phyloP scores from a whole-genome alignment of 805 yeast species.

The Phaffomyces antillensis region DNA sequence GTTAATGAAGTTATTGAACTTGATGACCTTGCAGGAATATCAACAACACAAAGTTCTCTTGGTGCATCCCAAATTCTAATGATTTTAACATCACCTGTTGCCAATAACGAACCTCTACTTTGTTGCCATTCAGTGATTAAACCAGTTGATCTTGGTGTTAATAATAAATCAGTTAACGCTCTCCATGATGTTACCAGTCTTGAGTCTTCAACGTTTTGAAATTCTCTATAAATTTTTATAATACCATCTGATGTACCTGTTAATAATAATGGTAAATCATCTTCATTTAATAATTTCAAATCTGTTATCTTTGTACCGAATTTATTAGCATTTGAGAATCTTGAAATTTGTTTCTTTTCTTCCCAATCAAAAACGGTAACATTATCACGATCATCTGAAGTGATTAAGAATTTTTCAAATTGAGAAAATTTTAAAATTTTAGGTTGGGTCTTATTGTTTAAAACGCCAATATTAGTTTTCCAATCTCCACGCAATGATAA shows the following conservation, averaged over 20 bases:
- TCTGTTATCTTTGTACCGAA: conserved; percentile 86
- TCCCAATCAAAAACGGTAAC: conserved; percentile 89
- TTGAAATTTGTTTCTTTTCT: conserved; percentile 44
- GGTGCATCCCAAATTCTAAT: conserved; percentile 97
- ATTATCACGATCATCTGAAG: conserved; percentile 78
- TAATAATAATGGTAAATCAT: conserved; percentile 76
- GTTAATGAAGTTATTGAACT: conserved; percentile 85
- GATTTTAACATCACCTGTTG: conserved; percentile 90
- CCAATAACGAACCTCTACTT: conserved; percentile 81
- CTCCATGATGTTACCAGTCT: conserved; percentile 85
- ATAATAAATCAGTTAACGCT: conserved; percentile 76
- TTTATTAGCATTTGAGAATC: conserved; percentile 80
- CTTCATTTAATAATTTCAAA: conserved; percentile 81
- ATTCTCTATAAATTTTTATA: conserved; percentile 76
- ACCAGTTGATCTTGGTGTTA: conserved; percentile 78
- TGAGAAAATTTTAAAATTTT: conserved; percentile 76
- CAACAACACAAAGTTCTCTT: conserved; percentile 76
- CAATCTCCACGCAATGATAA: conserved; percentile 80
- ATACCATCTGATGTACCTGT: conserved; percentile 94
- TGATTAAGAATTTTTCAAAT: conserved; percentile 76
- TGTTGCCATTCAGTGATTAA: conserved; percentile 95
- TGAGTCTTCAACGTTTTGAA: conserved; percentile 47
- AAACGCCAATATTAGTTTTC: conserved; percentile 51
- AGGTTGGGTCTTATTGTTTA: conserved; percentile 77
- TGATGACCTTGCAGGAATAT: conserved; percentile 86